Evolutionary conservation across 1,139 yeast species (phyloP), one percentile per base, ranked within the genome.

Genomic region (Lizanozyma gosingica): DNA sequence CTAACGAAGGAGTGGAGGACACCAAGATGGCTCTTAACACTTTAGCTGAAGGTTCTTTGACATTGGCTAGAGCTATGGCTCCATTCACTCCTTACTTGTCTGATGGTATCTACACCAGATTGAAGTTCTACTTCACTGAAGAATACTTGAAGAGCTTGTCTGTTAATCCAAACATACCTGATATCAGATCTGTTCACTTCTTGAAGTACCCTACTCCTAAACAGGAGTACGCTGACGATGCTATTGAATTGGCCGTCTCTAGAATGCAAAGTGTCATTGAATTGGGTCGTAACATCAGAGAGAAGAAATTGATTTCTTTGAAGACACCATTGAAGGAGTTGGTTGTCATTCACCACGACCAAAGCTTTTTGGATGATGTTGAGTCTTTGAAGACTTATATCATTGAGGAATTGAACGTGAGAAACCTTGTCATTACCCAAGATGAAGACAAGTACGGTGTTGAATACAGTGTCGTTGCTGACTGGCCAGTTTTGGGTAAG

Each of bases 211-310:
- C 99, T 50, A 70, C 67, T 43, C 95, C 83, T n/a, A 84, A 90
- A 59, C 73, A 76, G 53, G 95, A 83, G 51, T 73, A 85, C 47
- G 82, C 82, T 49, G 95, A 92, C 60, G 82, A 77, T 53, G 73
- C 71, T 44, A 84, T 83, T 52, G 94, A 83, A 63, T 63, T 77
- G 45, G 90, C 97, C 14, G 97, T 94, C 41, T 71, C 81, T 37
- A 83, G 98, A 69, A 90, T 94, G 97, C 98, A 94, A 69, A 80
- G 83, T 59, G 97, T 94, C 54, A 90, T 94, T 59, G 98, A 92
- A 43, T 73, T 92, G 54, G 98, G 97, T 47, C 86, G 99, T 71
- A 84, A 80, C 62, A 84, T 92, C 56, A 87, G 99, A 71, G 98
- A 94, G 64, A 90, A 88, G 83, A 84, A 87, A 67, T 77, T 79